Base-by-base conservation (phyloP, 495 filamentous ascomycete species). In the Rusavskia elegans region DNA sequence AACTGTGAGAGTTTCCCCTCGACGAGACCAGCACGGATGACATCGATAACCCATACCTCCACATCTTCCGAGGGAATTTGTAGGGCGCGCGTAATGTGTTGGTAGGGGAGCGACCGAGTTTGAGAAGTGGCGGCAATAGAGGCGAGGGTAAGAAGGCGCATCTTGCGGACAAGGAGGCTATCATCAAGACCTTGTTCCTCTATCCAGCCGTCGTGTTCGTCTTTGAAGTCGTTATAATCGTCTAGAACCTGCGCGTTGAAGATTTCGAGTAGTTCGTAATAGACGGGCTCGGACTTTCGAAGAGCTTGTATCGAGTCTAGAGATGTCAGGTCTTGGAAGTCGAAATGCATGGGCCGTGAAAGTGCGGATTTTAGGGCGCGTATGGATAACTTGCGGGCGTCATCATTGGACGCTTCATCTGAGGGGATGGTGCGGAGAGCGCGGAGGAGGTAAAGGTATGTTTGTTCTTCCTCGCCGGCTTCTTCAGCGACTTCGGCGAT, bases 31-130 rank as follows among this genome's bases (percentile, higher is more conserved):
- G 89, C 87, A 39, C 93, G 85, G 67, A 98, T 95, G 48, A 90
- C 87, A 66, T 98, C 93, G 57, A 98, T 98, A 49, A 95, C 84
- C 92, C 92, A 98, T 76, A 88, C 83, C 75, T 98, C 92, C 10
- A 95, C 87, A 44, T 96, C 87, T 52, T 84, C 81, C 27, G 64
- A 57, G 17, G 85, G 79, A 39, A 98, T 80, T 64, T 89, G 82
- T 36, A 98, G 78, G 5, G 87, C 80, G 53, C 82, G 79, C 40
- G 84, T 76, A 60, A 98, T 95, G 53, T 77, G 74, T 56, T 71
- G 72, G 68, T 98, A 98, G 35, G 88, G 82, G 39, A 98, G 78
- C 50, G 87, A 85, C 53, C 89, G 83, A 57, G 79, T 86, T 16
- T 81, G 79, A 16, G 84, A 84, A 54, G 82, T 77, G 30, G 93